Base-by-base conservation (phyloP, 805 yeast species). In the Saccharomyces kudriavzevii region DNA sequence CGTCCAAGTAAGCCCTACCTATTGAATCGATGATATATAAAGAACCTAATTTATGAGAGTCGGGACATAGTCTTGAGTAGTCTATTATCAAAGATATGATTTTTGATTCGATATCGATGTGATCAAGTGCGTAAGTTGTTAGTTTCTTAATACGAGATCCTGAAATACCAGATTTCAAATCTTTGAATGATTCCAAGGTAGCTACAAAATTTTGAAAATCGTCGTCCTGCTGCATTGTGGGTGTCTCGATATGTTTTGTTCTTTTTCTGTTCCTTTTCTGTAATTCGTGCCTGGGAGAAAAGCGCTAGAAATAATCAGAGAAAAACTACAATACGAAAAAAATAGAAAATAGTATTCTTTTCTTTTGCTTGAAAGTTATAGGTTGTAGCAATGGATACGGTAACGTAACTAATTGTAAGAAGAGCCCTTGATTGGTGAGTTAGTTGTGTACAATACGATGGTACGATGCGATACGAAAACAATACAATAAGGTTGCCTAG, bases 11-110 rank as follows among this genome's bases (percentile, higher is more conserved):
- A 26, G 85, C 90, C 71, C 98, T 82, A 52, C 88, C 94, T 59
- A 94, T 81, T 26, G 98, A 89, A 71, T 94, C 99, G 57, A 92
- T 83, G 58, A 90, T 91, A 69, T 94, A 94, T 67, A 94, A 74
- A 48, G 89, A 83, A 53, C 98, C 98, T 59, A 94, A 78, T 73
- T 91, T 94, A 72, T 92, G 95, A 49, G 91, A 72, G 24, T 83
- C 77, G 29, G 92, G 87, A 20, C 88, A 80, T 53, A 81, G 79
- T 70, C 82, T 86, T 72, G 91, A 81, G 70, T 86, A 70, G 40
- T 61, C 57, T 50, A 69, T 61, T 28, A 70, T 58, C 54, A 55
- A 49, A 48, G 65, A 54, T 49, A 66, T 61, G 45, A 68, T 48
- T 49, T 55, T 52, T 49, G 66, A 68, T 56, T 62, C 70, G 53